Evolutionary conservation across 331 rosid genomes (phyloP).

Genomic region (Arachis monticola): DNA sequence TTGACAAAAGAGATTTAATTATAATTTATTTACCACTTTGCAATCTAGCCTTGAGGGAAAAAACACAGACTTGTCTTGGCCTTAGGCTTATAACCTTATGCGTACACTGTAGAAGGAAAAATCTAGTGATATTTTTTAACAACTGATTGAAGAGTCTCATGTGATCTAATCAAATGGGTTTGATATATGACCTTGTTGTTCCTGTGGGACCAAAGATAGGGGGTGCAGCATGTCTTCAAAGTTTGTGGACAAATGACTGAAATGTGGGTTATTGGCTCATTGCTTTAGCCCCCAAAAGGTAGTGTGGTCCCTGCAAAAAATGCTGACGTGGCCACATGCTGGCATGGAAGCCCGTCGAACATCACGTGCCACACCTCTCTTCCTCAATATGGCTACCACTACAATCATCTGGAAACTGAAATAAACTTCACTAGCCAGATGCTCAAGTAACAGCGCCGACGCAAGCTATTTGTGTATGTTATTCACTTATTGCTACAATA

Average conservation of each 20-base stretch:
- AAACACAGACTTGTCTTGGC: too few relatives aligned
- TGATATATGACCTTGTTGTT: background rate
- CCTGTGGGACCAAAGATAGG: conserved; percentile 19
- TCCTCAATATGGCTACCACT: background rate
- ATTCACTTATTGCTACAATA: too few relatives aligned
- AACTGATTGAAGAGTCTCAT: background rate
- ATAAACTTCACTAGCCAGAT: background rate
- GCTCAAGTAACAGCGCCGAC: too few relatives aligned
- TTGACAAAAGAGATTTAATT: too few relatives aligned
- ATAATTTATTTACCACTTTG: too few relatives aligned
- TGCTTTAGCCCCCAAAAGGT: background rate
- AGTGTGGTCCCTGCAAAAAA: conserved; percentile 24
- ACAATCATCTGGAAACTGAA: background rate
- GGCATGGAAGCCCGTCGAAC: conserved; percentile 35
- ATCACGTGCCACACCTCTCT: conserved; percentile 37
- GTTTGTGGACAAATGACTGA: too few relatives aligned
- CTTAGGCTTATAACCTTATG: too few relatives aligned
- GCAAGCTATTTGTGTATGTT: too few relatives aligned
- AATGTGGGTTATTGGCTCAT: background rate
- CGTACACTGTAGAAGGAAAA: background rate
- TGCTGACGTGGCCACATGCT: conserved; percentile 32
- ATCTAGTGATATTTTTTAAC: conserved; percentile 23
- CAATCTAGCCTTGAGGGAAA: too few relatives aligned
- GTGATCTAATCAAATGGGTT: conserved; percentile 13
- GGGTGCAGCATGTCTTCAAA: background rate